Evolutionary conservation across 768 basidiomycete species (phyloP).

Genomic region (Tylopilus subfusipes): DNA sequence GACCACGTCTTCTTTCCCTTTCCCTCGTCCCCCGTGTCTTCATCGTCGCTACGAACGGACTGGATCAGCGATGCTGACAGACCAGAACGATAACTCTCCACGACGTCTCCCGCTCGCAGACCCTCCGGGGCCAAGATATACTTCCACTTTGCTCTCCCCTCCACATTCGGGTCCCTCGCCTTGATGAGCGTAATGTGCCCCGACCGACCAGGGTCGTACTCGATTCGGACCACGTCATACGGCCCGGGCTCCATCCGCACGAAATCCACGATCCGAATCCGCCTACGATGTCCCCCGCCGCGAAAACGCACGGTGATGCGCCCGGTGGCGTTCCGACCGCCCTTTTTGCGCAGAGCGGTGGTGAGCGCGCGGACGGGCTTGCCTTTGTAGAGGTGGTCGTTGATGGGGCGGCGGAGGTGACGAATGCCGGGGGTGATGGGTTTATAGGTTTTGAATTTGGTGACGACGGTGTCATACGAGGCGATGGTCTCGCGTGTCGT

Average conservation of each 20-base stretch:
- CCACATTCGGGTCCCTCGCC: constrained; percentile 51
- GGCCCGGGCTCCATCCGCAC: constrained; percentile 70
- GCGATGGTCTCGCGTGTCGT: constrained; percentile 30
- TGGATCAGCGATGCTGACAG: constrained; percentile 71
- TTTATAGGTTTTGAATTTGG: constrained; percentile 85
- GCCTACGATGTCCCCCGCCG: constrained; percentile 87
- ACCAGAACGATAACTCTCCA: constrained; percentile 81
- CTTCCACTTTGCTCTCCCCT: constrained; percentile 64
- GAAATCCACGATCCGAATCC: constrained; percentile 88
- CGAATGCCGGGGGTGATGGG: constrained; percentile 84
- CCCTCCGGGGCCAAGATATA: constrained; percentile 95
- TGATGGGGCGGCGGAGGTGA: constrained; percentile 79
- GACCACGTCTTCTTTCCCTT: constrained; percentile 11
- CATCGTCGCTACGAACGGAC: constrained; percentile 31
- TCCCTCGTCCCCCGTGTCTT: not conserved
- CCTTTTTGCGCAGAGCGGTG: constrained; percentile 72
- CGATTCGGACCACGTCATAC: constrained; percentile 89
- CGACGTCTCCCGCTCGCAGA: constrained; percentile 80
- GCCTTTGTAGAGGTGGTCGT: constrained; percentile 80
- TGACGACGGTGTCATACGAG: constrained; percentile 39
- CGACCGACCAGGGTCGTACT: constrained; percentile 93
- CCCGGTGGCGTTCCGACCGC: constrained; percentile 82
- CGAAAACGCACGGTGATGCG: constrained; percentile 83
- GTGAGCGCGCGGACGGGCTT: constrained; percentile 84
- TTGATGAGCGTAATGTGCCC: constrained; percentile 91